Base-by-base conservation (phyloP, 2,329 filamentous ascomycete species). In the Phaeophleospora eucalypticola region DNA sequence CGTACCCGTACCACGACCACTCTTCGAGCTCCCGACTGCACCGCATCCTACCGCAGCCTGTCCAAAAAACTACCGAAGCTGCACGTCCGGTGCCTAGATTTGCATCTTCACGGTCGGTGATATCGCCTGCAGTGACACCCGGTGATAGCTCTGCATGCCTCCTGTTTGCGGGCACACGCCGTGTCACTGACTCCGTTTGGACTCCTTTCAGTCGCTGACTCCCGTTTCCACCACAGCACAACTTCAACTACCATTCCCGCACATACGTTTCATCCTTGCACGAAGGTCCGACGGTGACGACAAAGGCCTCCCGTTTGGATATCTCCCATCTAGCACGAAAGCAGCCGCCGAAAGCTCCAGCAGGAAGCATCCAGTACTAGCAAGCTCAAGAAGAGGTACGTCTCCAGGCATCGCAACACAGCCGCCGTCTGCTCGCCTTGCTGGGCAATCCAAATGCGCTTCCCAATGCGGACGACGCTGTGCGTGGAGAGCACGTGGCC, bases 401-500 rank as follows among this genome's bases (percentile, higher is more conserved):
- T 42, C 18, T 29, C 24, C 24, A 29, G 24, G 24, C 6, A 29
- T 12, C 24, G 24, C 4, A 37, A 37, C 36, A 38, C 9, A n/a
- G 17, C 36, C 36, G 8, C 36, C 15, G 7, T 7, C 16, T n/a
- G 14, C 14, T n/a, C 12, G 33, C 17, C 17, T 35, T 35, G 33
- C 19, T 32, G 33, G 9, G 17, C 35, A 43, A 36, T 40, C 18
- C 46, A 46, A 46, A 48, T 46, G 41, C 40, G 3, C 33, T 41
- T 39, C 39, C 46, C 34, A 38, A 49, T 36, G 41, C 51, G 40
- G 36, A 15, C 40, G 36, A 42, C 32, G 20, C 24, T 41, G 47
- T 49, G 49, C 52, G 37, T 54, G 49, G 7, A n/a, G 18, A 44
- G 46, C 51, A 54, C 51, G 48, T 52, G 52, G 52, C 42, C 21